Evolutionary conservation across 352 stramenopile species (phyloP), one percentile per base, ranked within the genome.

Genomic region (Phytophthora pinifolia): DNA sequence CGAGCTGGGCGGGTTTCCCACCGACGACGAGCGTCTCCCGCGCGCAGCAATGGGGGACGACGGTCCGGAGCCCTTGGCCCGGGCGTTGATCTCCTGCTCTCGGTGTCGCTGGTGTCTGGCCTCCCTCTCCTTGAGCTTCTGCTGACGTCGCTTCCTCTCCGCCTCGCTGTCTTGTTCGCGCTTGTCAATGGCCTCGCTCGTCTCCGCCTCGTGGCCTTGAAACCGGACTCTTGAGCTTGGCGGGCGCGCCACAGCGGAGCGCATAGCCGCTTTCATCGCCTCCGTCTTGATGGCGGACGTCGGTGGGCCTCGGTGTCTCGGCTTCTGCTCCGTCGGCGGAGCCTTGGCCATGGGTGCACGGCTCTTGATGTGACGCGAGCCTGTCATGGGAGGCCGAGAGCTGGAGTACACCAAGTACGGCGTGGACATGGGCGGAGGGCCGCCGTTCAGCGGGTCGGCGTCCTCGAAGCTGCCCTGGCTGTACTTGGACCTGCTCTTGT

Each of bases 401-500:
- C 32, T 70, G 2, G 74, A 76, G 22, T 75, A 81, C 14, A 76
- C 68, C 39, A 84, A 58, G 41, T 70, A 83, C 0, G 73, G 73
- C 29, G 73, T 70, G 0, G 73, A 74, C 59, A 78, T 71, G 9
- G 70, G 63, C 6, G 67, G 54, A 9, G 74, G 65, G 0, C 63
- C 67, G 9, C 66, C 70, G 32, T 74, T 79, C 14, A 72, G 55
- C 10, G 65, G 59, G 53, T 72, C 59, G 3, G 60, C 37, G 34
- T 74, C 51, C 37, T 50, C 36, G 9, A 18, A 18, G 15, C 30
- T 20, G 9, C 44, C 46, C 2, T 64, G 55, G 2, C 47, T 18
- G 47, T 68, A 73, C 62, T 75, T 79, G 30, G 71, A 81, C 20
- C 62, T 58, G 43, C 74, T 84, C 36, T 74, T 62, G 39, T 77